Conservation (phyloP, 2,329 filamentous ascomycete genomes). For the Colletotrichum lindemuthianum region DNA sequence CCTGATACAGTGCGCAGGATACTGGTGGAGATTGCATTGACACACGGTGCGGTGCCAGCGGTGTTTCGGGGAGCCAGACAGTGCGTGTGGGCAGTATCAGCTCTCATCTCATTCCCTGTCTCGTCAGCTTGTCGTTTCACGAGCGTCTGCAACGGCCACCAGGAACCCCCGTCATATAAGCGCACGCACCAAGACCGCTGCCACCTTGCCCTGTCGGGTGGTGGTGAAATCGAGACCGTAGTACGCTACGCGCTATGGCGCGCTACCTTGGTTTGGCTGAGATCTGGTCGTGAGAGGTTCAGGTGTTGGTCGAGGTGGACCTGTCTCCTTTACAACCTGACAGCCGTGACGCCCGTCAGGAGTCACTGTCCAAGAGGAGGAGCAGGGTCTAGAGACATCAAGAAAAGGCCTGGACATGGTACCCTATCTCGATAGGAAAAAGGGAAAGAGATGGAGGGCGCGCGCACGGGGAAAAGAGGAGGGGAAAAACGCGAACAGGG, state of each 20-base stretch:
- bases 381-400: constrained; percentile 19
- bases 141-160: constrained; percentile 34
- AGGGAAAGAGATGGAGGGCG: too few species aligned
- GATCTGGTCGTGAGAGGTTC: neutral
- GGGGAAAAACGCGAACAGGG: too few species aligned
- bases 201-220: constrained; percentile 32
- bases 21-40: constrained; percentile 1
- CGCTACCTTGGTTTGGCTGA: neutral
- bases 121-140: constrained; percentile 34
- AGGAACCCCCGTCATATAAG: constrained; percentile 25
- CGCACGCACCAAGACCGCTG: constrained; percentile 23
- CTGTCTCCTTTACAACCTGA: too few species aligned
- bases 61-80: neutral
- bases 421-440: neutral
- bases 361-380: too few species aligned
- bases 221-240: constrained; percentile 17
- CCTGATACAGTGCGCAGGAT: constrained; percentile 26
- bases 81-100: constrained; percentile 19
- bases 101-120: constrained; percentile 28
- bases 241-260: constrained; percentile 1
- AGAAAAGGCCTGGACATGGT: constrained; percentile 3
- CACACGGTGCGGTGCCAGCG: neutral
- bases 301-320: constrained; percentile 2
- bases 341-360: too few species aligned
- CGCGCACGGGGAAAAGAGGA: too few species aligned